Conservation (phyloP, 2,329 filamentous ascomycete genomes). For the Celoporthe dispersa region DNA sequence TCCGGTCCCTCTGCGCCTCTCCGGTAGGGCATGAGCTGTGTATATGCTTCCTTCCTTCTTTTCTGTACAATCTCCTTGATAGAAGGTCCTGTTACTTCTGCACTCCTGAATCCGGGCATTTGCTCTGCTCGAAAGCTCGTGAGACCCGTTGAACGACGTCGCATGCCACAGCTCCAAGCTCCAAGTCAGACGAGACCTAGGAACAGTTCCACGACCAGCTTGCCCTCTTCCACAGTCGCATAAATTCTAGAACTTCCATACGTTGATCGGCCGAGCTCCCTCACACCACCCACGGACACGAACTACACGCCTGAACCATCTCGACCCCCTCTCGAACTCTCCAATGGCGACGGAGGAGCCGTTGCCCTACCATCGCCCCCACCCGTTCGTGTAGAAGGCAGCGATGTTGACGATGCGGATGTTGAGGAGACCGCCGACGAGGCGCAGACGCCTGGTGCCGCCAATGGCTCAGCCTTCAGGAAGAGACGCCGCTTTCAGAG, state of each 20-base stretch:
- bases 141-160: background rate
- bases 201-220: background rate
- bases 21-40: background rate
- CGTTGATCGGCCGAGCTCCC: background rate
- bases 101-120: background rate
- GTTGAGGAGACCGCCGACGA: conserved; percentile 88
- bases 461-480: conserved; percentile 55
- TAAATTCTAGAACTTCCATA: background rate
- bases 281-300: conserved; percentile 49
- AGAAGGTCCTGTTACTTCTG: background rate
- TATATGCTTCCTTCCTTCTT: background rate
- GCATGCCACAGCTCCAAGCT: background rate
- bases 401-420: conserved; percentile 72
- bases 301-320: conserved; percentile 40
- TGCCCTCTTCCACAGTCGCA: background rate
- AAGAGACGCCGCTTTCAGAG: conserved; percentile 67
- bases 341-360: conserved; percentile 28
- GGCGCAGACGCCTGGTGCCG: conserved; percentile 44
- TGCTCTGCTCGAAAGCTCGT: background rate
- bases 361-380: conserved; percentile 33
- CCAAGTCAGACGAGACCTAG: background rate
- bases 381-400: conserved; percentile 58
- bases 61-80: background rate
- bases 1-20: background rate
- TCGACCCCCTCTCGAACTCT: background rate